These are phyloP conservation scores for Pythium angustatum DNA, from an alignment of 352 stramenopile genomes.

Conservation along the genomic window DNA sequence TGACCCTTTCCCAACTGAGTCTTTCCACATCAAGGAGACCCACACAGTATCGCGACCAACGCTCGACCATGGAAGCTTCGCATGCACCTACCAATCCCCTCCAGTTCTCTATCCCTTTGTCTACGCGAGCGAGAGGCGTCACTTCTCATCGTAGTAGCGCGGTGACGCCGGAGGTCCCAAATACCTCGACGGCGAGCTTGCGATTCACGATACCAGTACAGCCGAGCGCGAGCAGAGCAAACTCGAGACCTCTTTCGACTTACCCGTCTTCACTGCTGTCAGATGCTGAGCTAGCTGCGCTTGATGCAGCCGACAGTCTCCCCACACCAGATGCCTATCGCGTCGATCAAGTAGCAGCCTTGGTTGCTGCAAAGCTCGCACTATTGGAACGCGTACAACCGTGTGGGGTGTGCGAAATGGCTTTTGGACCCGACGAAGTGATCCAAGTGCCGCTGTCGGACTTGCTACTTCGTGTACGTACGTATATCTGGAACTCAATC, in stretches of 20 bases:
- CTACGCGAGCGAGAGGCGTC: not conserved
- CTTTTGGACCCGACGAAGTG: not conserved
- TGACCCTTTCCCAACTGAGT: not conserved
- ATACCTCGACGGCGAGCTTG: not conserved
- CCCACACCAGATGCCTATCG: not conserved
- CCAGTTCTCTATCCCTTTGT: not conserved
- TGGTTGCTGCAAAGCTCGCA: not conserved
- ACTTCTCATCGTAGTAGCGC: not conserved
- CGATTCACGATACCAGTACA: not conserved
- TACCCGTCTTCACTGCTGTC: not conserved
- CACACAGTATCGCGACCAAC: not conserved
- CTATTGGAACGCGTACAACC: not conserved
- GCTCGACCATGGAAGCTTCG: not conserved
- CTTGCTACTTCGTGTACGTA: not conserved
- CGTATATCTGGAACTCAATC: not conserved
- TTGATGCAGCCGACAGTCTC: not conserved
- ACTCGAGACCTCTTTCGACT: not conserved
- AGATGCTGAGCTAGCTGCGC: not conserved
- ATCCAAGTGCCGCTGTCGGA: not conserved
- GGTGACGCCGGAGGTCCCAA: not conserved
- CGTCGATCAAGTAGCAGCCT: not conserved
- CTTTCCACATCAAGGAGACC: not conserved
- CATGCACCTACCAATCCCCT: not conserved
- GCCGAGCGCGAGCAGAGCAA: not conserved
- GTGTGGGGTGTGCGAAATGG: constrained; percentile 1